Evolutionary conservation across 208 protist genomes (phyloP).

Genomic region (Trypanosomatidae sp.): DNA sequence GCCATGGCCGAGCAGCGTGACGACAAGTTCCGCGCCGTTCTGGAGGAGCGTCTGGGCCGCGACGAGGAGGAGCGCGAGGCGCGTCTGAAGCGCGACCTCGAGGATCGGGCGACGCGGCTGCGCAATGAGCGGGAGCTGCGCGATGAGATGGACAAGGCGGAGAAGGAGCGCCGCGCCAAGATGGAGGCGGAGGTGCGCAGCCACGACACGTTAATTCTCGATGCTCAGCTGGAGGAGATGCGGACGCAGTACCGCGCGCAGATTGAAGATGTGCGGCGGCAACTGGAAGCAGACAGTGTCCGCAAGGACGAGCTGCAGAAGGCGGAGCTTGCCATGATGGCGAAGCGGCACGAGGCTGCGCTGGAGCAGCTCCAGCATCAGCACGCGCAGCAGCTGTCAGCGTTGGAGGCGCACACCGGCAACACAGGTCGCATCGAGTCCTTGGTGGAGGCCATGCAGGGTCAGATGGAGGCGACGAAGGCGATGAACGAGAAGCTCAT

Average conservation of each 20-base stretch:
- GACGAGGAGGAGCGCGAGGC: conserved; percentile 88
- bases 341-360: conserved; percentile 66
- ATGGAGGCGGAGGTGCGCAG: conserved; percentile 53
- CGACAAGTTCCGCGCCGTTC: conserved; percentile 44
- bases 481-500: conserved; percentile 66
- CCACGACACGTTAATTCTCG: conserved; percentile 55
- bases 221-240: conserved; percentile 75
- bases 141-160: conserved; percentile 62
- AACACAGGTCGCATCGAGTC: conserved; percentile 64
- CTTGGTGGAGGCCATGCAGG: conserved; percentile 58
- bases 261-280: conserved; percentile 70
- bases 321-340: conserved; percentile 59
- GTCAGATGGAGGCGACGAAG: conserved; percentile 64
- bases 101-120: conserved; percentile 70
- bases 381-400: conserved; percentile 56
- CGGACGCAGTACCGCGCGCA: conserved; percentile 60
- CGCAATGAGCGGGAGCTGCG: conserved; percentile 68
- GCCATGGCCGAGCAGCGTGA: conserved; percentile 64
- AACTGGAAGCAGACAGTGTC: conserved; percentile 59
- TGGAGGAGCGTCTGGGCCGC: conserved; percentile 51
- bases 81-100: conserved; percentile 73
- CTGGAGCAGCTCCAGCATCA: conserved; percentile 52
- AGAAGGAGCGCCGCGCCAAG: conserved; percentile 65
- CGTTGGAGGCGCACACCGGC: conserved; percentile 52
- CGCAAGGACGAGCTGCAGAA: conserved; percentile 73